Evolutionary conservation across 805 yeast genomes (phyloP), one percentile per base, ranked within the genome.

Genomic region (Limtongia smithiae): DNA sequence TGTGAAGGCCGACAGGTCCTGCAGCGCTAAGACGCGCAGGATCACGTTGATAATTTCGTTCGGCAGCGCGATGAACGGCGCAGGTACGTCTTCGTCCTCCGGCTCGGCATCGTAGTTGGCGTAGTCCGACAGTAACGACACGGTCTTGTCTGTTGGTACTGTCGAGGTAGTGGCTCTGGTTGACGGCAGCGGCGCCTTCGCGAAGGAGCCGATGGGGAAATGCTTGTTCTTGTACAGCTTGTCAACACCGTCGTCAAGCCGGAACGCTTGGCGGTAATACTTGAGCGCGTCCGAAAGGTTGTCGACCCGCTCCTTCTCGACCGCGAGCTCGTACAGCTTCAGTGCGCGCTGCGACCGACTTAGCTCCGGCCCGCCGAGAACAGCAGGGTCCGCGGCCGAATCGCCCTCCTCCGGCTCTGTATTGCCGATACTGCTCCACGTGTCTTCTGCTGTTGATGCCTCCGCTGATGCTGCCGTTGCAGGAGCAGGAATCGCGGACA

Each of bases 231-330:
- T 72, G 64, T 87, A 87, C 20, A 78, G 65, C 41, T 76, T 68
- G 62, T 89, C 96, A 4, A 89, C 89, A 48, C 74, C 74, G 12
- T 67, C 71, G 55, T 76, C 59, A 25, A 47, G 37, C 51, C 76
- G 80, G 64, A 81, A 76, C 2, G 96, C 95, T 54, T 75, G 73
- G 54, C 94, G 71, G 66, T 89, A 89, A 56, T 69, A 75, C 41
- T 71, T 77, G 24, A 86, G 80, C 1, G 96, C 96, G 60, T 88
- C 95, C n/a, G 85, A 75, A 79, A 88, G 74, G 53, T 79, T 71
- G 0, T 96, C 96, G 42, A 72, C 76, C 30, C 76, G 70, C 66
- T 89, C 96, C 61, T 82, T 82, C 41, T 75, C 78, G 0, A 82
- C 78, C 2, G 88, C 96, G 43, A 72, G 65, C 58, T 83, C 88